Evolutionary conservation across 495 filamentous ascomycete species (phyloP), one percentile per base, ranked within the genome.

Genomic region (Xylaria nigripes): DNA sequence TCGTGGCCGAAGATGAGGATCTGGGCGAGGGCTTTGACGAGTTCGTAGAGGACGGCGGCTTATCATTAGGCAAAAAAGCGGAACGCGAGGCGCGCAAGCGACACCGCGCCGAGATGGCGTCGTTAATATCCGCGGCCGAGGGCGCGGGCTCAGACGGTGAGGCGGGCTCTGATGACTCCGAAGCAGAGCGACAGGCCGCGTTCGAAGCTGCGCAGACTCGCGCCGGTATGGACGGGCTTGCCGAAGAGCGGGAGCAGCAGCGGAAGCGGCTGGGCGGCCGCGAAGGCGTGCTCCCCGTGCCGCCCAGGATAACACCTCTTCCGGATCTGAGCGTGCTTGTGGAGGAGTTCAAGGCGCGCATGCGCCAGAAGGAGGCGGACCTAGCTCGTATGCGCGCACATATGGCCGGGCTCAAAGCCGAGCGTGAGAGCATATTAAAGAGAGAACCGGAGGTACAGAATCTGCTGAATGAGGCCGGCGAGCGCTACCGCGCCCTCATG

Each of bases 1-100:
- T 96, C 8, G 77, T 89, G 3, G 76, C 78, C 23, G 90, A 95
- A 48, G 92, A 96, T 62, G 93, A 97, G 63, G 89, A 96, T 63
- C 81, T 96, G n/a, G 85, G 84, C 27, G 93, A 98, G 71, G 90
- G 90, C 3, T 96, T 95, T 65, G 91, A 95, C 49, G 89, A 95
- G 54, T 95, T 87, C 58, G 85, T 92, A 15, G 86, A 90, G 18
- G 92, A 96, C 64, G 90, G 86, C 15, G 79, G 79, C 25, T 81
- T 96, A 10, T 78, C 87, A 2, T 77, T 97, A 0, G 88, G 90
- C 38, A 81, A 77, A 60, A 85, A 85, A 54, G 89, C 90, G 3
- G 88, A 94, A 70, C 77, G 81, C n/a, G 87, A 87, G 50, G 82
- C 86, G 19, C 76, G 79, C 24, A 75, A 73, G 29, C 79, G 77